phyloP scores from a whole-genome alignment of 2,329 filamentous ascomycete genomes.

The Tolypocladium ovalisporum region DNA sequence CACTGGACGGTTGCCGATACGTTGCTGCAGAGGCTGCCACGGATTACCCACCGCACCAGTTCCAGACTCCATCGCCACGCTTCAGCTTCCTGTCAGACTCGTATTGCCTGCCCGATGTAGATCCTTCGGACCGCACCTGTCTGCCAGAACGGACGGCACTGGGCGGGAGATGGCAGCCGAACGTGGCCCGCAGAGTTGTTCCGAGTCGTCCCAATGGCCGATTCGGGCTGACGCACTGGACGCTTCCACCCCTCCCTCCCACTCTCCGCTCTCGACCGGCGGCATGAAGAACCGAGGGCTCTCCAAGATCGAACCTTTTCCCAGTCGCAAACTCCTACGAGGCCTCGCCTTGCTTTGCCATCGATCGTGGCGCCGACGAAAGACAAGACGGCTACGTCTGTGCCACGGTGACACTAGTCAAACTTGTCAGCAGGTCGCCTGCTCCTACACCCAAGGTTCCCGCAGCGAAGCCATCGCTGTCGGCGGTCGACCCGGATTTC shows the following conservation, averaged over 20 bases:
- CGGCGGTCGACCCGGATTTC: neutral
- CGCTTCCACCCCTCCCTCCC: neutral
- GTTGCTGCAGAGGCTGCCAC: neutral
- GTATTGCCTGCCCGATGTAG: neutral
- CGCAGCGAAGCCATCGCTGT: neutral
- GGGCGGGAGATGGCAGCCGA: constrained; percentile 5
- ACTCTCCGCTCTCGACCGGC: neutral
- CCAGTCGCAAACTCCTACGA: neutral
- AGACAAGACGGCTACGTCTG: neutral
- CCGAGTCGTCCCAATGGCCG: neutral
- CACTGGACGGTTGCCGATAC: neutral
- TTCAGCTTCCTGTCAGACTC: neutral
- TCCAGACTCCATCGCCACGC: neutral
- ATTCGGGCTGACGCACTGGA: neutral
- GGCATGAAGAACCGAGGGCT: neutral
- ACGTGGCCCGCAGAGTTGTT: constrained; percentile 1
- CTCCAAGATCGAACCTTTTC: neutral
- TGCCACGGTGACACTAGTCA: neutral
- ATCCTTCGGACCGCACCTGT: neutral
- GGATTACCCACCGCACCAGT: neutral
- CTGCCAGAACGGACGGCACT: neutral
- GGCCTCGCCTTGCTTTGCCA: neutral
- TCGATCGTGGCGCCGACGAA: neutral
- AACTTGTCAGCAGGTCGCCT: neutral
- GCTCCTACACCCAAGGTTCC: neutral